Base-by-base conservation (phyloP, 2,329 filamentous ascomycete species). In the Aspergillus arachidicola region DNA sequence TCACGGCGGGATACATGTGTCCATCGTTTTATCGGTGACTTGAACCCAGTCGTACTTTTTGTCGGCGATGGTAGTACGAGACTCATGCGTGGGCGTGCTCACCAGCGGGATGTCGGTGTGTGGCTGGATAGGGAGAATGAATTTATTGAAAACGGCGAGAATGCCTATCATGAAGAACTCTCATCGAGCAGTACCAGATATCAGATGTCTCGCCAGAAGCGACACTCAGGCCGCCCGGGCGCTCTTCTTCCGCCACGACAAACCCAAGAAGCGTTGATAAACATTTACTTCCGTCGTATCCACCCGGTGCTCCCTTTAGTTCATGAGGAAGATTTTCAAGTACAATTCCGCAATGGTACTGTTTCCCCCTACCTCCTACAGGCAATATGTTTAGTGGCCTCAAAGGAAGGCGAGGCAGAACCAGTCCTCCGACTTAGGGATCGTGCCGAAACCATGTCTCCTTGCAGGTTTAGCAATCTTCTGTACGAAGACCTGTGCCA, bases 231-330 rank as follows among this genome's bases (percentile, higher is more conserved):
- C 21, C 56, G 43, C n/a, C 30, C 16, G 7, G 7, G 21, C 1
- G 21, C 56, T 12, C 45, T 64, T 23, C 60, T 70, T 5, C 68
- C 68, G 28, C 50, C 62, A 6, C 56, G 59, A 55, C 14, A 51
- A 46, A 64, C 57, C 14, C 70, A 75, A 41, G 67, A 72, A 57
- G 68, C 58, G 2, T 60, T 77, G 51, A 54, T 76, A 30, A 65
- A 72, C 3, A 74, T 74, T 5, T 76, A 73, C 57, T 73, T 77
- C 50, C 63, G 68, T 34, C 72, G 71, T 21, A 69, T 76, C 34
- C 71, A 76, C 56, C 72, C 73, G 4, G 53, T 76, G 7, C 51
- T 76, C 3, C 73, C 75, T 3, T 59, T 76, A 14, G 46, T 76
- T 10, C 66, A 76, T n/a, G 69, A 73, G 32, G 54, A 65, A 5